A percentile compares a stretch with the other conserved stretches of the same genome.
Conservation (phyloP, 148 eudicot genomes). For the Polygonum aviculare region DNA sequence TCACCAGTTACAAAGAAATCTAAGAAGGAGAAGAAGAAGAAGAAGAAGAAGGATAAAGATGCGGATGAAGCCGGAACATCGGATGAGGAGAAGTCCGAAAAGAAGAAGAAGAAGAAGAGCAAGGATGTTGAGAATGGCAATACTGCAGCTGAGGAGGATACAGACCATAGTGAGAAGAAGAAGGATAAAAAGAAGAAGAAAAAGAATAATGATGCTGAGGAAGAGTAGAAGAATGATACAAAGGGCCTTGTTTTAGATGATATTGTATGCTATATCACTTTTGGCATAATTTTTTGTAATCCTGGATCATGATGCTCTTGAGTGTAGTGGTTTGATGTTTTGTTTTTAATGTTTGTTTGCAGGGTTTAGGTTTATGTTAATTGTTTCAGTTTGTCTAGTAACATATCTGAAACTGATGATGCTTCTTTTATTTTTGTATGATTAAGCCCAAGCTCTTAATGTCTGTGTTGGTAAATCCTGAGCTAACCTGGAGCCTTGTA, state of each 20-base stretch:
- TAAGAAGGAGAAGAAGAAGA: constrained; percentile 48
- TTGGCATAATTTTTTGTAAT: too few species aligned
- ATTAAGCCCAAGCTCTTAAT: neutral
- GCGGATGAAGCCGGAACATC: constrained; percentile 1
- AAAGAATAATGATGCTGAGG: constrained; percentile 35
- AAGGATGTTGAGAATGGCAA: constrained; percentile 24
- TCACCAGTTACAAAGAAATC: constrained; percentile 69
- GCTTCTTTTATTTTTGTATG: neutral
- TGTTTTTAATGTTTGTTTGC: neutral
- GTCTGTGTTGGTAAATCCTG: neutral
- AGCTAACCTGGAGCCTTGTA: neutral
- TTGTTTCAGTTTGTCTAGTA: neutral
- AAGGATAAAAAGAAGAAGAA: constrained; percentile 64
- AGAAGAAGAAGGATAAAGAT: constrained; percentile 5
- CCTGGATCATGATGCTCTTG: neutral
- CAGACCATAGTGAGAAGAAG: constrained; percentile 41
- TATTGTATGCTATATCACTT: too few species aligned
- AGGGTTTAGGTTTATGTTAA: neutral
- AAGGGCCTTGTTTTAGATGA: neutral
- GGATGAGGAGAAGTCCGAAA: constrained; percentile 30
- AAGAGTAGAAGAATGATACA: constrained; percentile 21
- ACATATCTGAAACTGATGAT: neutral
- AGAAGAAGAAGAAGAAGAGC: constrained; percentile 43
- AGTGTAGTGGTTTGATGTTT: neutral
- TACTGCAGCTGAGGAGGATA: constrained; percentile 21